Conservation (phyloP, 306 rosid species). For the Cotoneaster glaucophyllus region DNA sequence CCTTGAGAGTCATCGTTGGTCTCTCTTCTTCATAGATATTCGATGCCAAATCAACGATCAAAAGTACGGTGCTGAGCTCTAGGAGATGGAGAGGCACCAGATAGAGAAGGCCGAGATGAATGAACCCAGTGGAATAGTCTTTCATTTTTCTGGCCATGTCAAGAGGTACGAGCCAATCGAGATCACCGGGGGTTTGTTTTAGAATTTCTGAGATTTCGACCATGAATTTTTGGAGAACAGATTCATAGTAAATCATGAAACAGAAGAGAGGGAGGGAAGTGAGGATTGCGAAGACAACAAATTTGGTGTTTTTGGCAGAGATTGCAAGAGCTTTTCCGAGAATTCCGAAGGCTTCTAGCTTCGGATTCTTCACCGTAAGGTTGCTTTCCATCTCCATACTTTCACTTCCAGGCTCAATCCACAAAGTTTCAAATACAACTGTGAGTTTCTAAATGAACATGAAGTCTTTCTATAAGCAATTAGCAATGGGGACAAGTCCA, state of each 20-base stretch:
- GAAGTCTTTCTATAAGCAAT: background rate
- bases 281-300: slow-evolving; percentile 41
- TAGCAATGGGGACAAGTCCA: background rate
- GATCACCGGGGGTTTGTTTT: slow-evolving; percentile 10
- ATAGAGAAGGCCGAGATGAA: slow-evolving; percentile 14
- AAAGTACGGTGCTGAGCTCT: background rate
- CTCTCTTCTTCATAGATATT: slow-evolving; percentile 9
- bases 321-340: slow-evolving; percentile 31
- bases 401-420: background rate
- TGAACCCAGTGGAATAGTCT: background rate
- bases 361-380: slow-evolving; percentile 23
- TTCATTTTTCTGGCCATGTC: background rate
- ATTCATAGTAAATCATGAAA: slow-evolving; percentile 40
- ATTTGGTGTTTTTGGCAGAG: slow-evolving; percentile 36
- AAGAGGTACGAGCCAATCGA: background rate
- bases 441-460: background rate
- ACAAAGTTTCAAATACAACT: background rate
- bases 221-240: slow-evolving; percentile 22
- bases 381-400: slow-evolving; percentile 26
- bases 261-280: slow-evolving; percentile 41
- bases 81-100: slow-evolving; percentile 20
- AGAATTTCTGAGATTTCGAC: slow-evolving; percentile 8
- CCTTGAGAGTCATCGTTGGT: slow-evolving; percentile 10
- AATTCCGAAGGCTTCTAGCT: slow-evolving; percentile 30
- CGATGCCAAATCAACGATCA: slow-evolving; percentile 9